Percentiles rank a stretch among this genome's conserved stretches.
These are phyloP conservation scores for Aspergillus neoniger DNA, from an alignment of 2,329 filamentous ascomycete species.

Conservation along the genomic window DNA sequence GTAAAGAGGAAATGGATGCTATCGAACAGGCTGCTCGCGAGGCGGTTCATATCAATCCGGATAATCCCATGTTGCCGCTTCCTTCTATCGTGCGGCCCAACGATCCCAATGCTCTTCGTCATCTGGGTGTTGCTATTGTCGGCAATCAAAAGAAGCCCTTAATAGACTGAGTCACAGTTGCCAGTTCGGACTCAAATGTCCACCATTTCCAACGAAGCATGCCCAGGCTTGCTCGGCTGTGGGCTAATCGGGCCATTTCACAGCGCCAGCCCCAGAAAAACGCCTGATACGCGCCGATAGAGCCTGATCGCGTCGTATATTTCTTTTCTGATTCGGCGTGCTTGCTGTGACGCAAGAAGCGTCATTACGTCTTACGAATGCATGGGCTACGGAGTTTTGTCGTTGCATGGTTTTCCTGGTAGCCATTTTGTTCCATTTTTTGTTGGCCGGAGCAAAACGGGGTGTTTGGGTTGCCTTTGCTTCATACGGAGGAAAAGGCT, in stretches of 20 bases:
- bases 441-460: slow-evolving; percentile 18
- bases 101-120: slow-evolving; percentile 65
- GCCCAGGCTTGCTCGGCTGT: background rate
- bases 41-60: slow-evolving; percentile 80
- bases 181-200: background rate
- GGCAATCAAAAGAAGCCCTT: slow-evolving; percentile 63
- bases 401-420: slow-evolving; percentile 31
- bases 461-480: slow-evolving; percentile 25
- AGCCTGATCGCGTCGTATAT: slow-evolving; percentile 7
- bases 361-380: slow-evolving; percentile 38
- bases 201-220: background rate
- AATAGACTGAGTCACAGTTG: slow-evolving; percentile 58
- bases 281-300: background rate
- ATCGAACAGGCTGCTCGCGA: slow-evolving; percentile 96
- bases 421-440: slow-evolving; percentile 26
- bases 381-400: slow-evolving; percentile 39
- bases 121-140: slow-evolving; percentile 64
- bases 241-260: background rate
- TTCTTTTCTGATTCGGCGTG: slow-evolving; percentile 15
- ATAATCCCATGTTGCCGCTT: slow-evolving; percentile 90
- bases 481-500: slow-evolving; percentile 12
- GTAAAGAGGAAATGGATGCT: slow-evolving; percentile 97
- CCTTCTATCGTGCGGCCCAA: slow-evolving; percentile 76
- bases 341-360: slow-evolving; percentile 19
- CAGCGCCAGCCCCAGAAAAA: background rate